Evolutionary conservation across 2,329 filamentous ascomycete species (phyloP), one percentile per base, ranked within the genome.

Genomic region (Akanthomyces dipterigenus): DNA sequence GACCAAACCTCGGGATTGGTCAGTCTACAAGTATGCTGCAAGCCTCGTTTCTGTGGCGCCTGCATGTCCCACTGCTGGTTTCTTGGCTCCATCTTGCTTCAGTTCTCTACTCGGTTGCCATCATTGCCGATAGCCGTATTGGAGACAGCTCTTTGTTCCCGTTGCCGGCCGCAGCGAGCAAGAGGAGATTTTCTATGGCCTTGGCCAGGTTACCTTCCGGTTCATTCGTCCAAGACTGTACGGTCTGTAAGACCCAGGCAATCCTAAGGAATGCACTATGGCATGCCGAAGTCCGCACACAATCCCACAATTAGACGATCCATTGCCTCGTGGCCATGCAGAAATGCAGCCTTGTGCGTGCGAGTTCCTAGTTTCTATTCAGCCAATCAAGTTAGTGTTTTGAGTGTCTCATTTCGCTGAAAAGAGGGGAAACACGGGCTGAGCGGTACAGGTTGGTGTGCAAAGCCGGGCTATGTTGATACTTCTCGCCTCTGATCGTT

Each of bases 271-370:
- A 45, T 43, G 38, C 38, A 8, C 24, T 26, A 46, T 28, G 57
- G 40, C 48, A 26, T 60, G 57, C 57, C 56, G 57, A 60, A 60
- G 57, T 60, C 57, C 57, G 57, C 57, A 53, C 28, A 54, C n/a
- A 54, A 38, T 26, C 24, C 20, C 40, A 20, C n/a, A 20, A 9
- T 28, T 20, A 6, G 22, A 40, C 53, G 38, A 9, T 38, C 40
- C 24, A 38, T 26, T 51, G 18, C 48, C 57, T 60, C 57, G 57
- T 60, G 57, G 49, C 56, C 42, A 53, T 60, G 49, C 24, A 45
- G 18, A 34, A 14, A 22, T 45, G 28, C 57, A 60, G 57, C 57
- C 57, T 53, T 60, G 57, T 49, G 20, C 22, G 40, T 60, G 57
- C 57, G 57, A 60, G 48, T 60, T 60, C 57, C 57, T 60, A 53